A percentile compares a stretch with the other conserved stretches of the same genome.
Conservation (phyloP, 805 yeast species). For the Naumovozyma baii region DNA sequence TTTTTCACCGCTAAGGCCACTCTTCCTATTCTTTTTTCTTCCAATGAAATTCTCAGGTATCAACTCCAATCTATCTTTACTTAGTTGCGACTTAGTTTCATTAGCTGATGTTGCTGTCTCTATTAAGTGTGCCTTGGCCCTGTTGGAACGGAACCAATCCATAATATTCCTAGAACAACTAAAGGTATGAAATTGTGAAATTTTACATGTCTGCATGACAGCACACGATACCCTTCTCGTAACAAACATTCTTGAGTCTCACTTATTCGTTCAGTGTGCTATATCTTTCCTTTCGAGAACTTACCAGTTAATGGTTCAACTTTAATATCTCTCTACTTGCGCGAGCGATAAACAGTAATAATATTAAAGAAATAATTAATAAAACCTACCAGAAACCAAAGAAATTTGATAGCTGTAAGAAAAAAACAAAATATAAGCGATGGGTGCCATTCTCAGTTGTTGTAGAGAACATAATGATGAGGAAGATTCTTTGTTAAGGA, state of each 20-base stretch:
- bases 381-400: neutral
- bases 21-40: constrained; percentile 12
- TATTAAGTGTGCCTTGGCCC: constrained; percentile 15
- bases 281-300: too few relatives aligned
- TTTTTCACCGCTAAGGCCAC: constrained; percentile 6
- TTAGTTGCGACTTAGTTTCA: constrained; percentile 14
- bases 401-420: neutral
- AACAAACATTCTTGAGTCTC: neutral
- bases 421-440: constrained; percentile 1
- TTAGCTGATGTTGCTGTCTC: constrained; percentile 24
- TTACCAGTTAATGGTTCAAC: too few relatives aligned
- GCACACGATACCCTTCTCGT: neutral
- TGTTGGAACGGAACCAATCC: constrained; percentile 32
- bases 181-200: neutral
- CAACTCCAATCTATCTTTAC: constrained; percentile 15
- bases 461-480: constrained; percentile 16
- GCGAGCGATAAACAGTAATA: too few relatives aligned
- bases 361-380: too few relatives aligned
- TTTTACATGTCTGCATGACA: neutral
- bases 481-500: constrained; percentile 21
- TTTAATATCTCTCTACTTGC: too few relatives aligned
- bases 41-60: constrained; percentile 26
- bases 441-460: constrained; percentile 28
- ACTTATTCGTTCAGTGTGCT: too few relatives aligned
- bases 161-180: constrained; percentile 20